phyloP scores from a whole-genome alignment of 306 rosid species.

The Sesbania bispinosa region DNA sequence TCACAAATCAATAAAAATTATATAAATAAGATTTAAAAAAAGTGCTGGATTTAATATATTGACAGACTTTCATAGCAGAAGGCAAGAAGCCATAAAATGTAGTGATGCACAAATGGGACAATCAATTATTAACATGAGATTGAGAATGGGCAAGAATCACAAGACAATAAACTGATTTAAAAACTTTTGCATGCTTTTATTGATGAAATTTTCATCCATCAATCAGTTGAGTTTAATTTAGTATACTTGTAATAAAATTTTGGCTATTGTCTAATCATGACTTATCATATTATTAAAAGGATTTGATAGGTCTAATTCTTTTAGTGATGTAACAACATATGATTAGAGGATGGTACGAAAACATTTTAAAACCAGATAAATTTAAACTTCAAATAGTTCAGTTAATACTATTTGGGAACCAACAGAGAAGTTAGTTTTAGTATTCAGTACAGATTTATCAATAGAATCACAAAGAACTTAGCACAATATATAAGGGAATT shows the following conservation, averaged over 20 bases:
- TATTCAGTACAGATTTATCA: conserved; percentile 5
- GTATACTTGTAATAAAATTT: background rate
- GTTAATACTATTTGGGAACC: background rate
- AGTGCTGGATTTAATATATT: background rate
- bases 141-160: background rate
- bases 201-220: background rate
- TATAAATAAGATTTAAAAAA: background rate
- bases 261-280: background rate
- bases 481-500: background rate
- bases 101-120: background rate
- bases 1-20: background rate
- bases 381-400: conserved; percentile 9
- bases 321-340: background rate
- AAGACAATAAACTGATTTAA: background rate
- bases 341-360: background rate
- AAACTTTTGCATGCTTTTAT: background rate
- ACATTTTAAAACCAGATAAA: background rate
- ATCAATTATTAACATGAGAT: background rate
- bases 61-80: background rate
- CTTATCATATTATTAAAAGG: background rate
- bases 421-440: background rate
- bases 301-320: background rate
- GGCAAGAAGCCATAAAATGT: background rate
- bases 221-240: background rate
- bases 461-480: background rate